Evolutionary conservation across 495 filamentous ascomycete species (phyloP).

Genomic region (Choiromyces venosus): DNA sequence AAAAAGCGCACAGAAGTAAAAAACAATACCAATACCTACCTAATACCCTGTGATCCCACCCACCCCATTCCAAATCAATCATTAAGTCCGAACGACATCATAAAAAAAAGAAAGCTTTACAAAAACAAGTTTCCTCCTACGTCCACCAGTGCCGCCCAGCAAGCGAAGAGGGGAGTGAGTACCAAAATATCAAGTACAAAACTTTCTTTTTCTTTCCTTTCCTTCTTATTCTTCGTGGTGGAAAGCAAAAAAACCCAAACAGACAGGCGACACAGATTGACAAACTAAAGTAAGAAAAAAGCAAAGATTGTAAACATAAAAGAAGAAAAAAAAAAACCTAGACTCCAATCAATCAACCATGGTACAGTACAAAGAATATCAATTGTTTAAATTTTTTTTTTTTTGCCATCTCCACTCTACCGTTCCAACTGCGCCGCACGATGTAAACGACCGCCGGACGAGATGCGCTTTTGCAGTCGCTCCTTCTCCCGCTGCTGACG

Average conservation of each 20-base stretch:
- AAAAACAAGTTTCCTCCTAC: background rate
- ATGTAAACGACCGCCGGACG: constrained; percentile 56
- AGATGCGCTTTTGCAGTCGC: constrained; percentile 58
- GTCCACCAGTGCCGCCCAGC: too few relatives aligned
- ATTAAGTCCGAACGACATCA: background rate
- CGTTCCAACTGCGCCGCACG: constrained; percentile 46
- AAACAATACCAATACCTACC: background rate
- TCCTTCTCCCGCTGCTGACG: constrained; percentile 52
- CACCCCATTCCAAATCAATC: background rate
- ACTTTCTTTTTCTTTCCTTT: too few relatives aligned
- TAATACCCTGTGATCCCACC: background rate
- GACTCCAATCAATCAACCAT: constrained; percentile 16
- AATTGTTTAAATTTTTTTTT: background rate
- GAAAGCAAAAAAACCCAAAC: background rate
- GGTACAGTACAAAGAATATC: constrained; percentile 5
- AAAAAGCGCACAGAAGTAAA: background rate
- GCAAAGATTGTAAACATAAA: background rate
- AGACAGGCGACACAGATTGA: constrained; percentile 1
- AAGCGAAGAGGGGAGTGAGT: too few relatives aligned
- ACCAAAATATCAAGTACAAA: background rate
- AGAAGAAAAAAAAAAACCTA: constrained; percentile 15
- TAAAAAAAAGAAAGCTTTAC: background rate
- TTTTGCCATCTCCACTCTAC: constrained; percentile 2
- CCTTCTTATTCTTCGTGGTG: too few relatives aligned
- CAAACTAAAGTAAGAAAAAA: constrained; percentile 1